These are phyloP conservation scores for Wallacemonas sp. DNA, from an alignment of 208 protist species.

Conservation along the genomic window DNA sequence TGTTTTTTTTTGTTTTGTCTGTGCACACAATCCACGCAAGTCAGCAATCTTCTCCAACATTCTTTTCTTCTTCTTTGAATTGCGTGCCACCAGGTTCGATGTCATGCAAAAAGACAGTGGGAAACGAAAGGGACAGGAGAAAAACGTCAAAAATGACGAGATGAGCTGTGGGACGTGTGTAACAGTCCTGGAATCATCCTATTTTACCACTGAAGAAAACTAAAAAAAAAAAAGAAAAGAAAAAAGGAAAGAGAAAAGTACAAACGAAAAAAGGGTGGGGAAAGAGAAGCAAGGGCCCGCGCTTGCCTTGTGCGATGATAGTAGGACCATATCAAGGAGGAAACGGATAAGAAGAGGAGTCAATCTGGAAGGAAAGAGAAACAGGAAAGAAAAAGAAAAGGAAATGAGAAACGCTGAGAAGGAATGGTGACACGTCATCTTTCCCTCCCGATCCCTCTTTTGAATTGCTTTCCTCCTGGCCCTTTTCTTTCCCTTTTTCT, in stretches of 20 bases:
- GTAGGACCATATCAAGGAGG: no score
- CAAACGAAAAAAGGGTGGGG: background rate
- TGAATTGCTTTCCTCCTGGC: no score
- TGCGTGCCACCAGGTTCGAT: background rate
- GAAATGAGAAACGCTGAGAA: background rate
- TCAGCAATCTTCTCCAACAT: no score
- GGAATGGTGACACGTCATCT: no score
- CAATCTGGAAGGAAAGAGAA: background rate
- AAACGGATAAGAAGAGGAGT: conserved; percentile 11
- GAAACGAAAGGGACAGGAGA: background rate
- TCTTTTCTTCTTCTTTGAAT: background rate
- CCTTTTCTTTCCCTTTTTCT: background rate
- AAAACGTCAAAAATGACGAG: background rate
- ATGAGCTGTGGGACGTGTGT: background rate
- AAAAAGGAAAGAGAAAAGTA: background rate
- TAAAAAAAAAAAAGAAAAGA: conserved; percentile 18
- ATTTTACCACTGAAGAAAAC: conserved; percentile 10
- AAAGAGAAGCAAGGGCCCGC: no score
- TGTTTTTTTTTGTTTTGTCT: no score
- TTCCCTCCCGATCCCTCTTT: no score
- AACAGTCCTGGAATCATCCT: background rate
- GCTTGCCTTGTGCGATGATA: background rate
- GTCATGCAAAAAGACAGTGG: background rate
- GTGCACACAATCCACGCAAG: no score
- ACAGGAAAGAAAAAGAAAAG: background rate